These are phyloP conservation scores for Aciculosporium take DNA, from an alignment of 2,329 filamentous ascomycete species.

Conservation along the genomic window DNA sequence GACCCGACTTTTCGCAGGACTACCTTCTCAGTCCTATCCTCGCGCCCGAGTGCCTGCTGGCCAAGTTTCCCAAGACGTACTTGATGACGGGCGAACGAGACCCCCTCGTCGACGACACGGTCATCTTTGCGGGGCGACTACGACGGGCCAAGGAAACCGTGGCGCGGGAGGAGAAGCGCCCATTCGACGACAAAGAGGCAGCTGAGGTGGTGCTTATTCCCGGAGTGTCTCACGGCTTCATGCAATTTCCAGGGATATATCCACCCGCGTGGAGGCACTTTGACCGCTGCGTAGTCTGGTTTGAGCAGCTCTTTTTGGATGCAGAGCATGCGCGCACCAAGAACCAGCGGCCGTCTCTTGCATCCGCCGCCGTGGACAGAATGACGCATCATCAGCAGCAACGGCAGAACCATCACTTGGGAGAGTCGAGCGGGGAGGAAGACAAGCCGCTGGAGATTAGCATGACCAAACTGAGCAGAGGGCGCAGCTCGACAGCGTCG, in stretches of 20 bases:
- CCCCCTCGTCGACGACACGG: conserved; percentile 89
- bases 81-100: conserved; percentile 92
- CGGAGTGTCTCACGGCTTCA: conserved; percentile 82
- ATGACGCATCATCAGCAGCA: conserved; percentile 7
- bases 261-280: conserved; percentile 85
- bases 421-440: conserved; percentile 61
- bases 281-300: conserved; percentile 65
- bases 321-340: conserved; percentile 27
- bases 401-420: conserved; percentile 18
- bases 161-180: conserved; percentile 8
- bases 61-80: conserved; percentile 84
- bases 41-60: conserved; percentile 70
- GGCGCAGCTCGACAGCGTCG: conserved; percentile 18
- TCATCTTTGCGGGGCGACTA: conserved; percentile 86
- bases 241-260: conserved; percentile 80
- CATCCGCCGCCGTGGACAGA: not conserved
- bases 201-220: conserved; percentile 71
- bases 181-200: conserved; percentile 27
- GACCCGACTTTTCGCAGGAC: conserved; percentile 83
- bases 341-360: conserved; percentile 4
- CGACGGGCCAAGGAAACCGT: conserved; percentile 57
- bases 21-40: conserved; percentile 82
- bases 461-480: conserved; percentile 34
- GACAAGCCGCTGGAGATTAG: conserved; percentile 73
- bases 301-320: conserved; percentile 56